A percentile compares a stretch with the other conserved stretches of the same genome.
Evolutionary conservation across 1,284 basidiomycete species (phyloP).

Genomic region (Sutorius eximius): DNA sequence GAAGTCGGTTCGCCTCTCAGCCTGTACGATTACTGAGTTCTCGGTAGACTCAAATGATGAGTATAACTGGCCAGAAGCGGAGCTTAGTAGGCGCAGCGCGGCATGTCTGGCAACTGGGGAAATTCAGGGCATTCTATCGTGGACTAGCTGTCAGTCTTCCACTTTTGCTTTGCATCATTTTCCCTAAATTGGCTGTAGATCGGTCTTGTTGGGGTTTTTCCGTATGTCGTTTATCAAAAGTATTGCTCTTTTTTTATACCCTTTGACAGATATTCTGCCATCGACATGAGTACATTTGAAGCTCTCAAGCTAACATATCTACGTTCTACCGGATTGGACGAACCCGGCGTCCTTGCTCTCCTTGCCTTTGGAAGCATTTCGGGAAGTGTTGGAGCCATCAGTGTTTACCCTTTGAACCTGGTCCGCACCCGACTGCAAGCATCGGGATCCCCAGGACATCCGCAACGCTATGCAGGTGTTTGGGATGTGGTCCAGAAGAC

Average conservation of each 20-base stretch:
- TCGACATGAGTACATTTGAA: constrained; percentile 95
- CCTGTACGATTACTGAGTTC: constrained; percentile 6
- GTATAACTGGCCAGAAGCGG: constrained; percentile 65
- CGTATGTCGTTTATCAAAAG: constrained; percentile 47
- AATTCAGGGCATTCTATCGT: constrained; percentile 85
- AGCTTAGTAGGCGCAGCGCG: constrained; percentile 60
- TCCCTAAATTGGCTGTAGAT: constrained; percentile 52
- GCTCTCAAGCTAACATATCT: constrained; percentile 84
- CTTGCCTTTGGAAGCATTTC: constrained; percentile 88
- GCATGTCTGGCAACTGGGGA: constrained; percentile 80
- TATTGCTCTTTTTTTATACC: background rate
- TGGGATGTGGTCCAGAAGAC: constrained; percentile 85
- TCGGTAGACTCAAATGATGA: constrained; percentile 89
- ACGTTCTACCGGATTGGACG: constrained; percentile 76
- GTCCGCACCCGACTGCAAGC: constrained; percentile 95
- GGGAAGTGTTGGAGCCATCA: constrained; percentile 89
- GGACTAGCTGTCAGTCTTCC: constrained; percentile 74
- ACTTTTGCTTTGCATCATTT: constrained; percentile 7
- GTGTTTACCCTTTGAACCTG: constrained; percentile 90
- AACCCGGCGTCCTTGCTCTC: constrained; percentile 80
- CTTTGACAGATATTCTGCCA: constrained; percentile 70
- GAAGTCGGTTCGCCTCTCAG: constrained; percentile 6
- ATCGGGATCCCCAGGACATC: constrained; percentile 91
- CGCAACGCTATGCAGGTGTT: constrained; percentile 85
- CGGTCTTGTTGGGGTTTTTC: constrained; percentile 87